Base-by-base conservation (phyloP, 2,329 filamentous ascomycete genomes). In the Colletotrichum sp. region DNA sequence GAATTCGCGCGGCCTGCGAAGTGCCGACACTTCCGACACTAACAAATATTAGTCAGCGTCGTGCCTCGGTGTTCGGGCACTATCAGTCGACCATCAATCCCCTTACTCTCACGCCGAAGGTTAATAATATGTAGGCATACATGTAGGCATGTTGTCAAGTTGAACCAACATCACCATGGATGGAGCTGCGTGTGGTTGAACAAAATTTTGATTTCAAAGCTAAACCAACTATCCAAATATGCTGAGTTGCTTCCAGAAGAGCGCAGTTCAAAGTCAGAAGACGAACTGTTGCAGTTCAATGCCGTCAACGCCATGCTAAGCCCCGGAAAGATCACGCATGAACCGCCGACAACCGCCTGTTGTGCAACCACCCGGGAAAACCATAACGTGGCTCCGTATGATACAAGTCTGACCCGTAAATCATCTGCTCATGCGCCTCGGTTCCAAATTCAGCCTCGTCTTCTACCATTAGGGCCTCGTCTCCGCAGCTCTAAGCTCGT, bases 21-120 rank as follows among this genome's bases (percentile, higher is more conserved):
- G n/a, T 55, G 72, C 76, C 76, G 76, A 76, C 36, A 36, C 52
- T 72, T 39, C 76, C 76, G 76, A 76, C 57, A 39, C 71, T 63
- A 55, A 55, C 52, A 52, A 28, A 13, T 44, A 75, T 76, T 76
- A 75, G 71, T 76, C 75, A 69, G 34, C 57, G n/a, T 12, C 10
- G 28, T 36, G 32, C 28, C 57, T n/a, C 57, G 26, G 16, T 7
- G 57, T 52, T 52, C 44, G n/a, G 44, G n/a, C 44, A 21, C 10
- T 12, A 21, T 21, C 6, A 52, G 44, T 52, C 44, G 10, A 21
- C 44, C n/a, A 39, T 39, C 34, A 8, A 39, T 39, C 36, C 15
- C 36, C 36, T 39, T 8, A 39, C 4, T 39, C 44, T 49, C 44
- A n/a, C 10, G 18, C 10, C 44, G 3, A 49, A 49, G n/a, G n/a